A percentile compares a stretch with the other conserved stretches of the same genome.
Conservation (phyloP, 1,284 basidiomycete species). For the Sphaerobolus stellatus region DNA sequence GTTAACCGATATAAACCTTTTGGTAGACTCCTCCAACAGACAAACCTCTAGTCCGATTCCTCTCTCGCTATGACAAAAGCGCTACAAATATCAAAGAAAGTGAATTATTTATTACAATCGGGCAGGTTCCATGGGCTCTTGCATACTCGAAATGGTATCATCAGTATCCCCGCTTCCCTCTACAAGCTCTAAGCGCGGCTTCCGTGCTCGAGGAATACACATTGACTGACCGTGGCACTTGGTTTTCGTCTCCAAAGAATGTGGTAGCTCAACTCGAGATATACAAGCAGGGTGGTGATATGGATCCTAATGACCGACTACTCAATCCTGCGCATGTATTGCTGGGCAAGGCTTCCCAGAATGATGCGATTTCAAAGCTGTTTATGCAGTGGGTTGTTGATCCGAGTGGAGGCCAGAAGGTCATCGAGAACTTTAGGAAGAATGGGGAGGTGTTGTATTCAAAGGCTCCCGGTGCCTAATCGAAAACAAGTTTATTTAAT, state of each 20-base stretch:
- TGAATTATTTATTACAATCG: conserved; percentile 44
- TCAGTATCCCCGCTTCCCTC: conserved; percentile 48
- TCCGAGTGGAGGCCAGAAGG: conserved; percentile 38
- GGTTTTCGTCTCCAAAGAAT: conserved; percentile 37
- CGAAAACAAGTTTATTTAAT: too few relatives aligned
- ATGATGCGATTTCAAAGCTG: conserved; percentile 26
- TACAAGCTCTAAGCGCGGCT: conserved; percentile 45
- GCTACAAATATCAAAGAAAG: conserved; percentile 58
- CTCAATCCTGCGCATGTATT: conserved; percentile 47
- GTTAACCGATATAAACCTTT: conserved; percentile 7
- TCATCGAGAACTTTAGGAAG: conserved; percentile 38
- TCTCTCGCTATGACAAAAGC: conserved; percentile 53
- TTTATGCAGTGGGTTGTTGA: conserved; percentile 45
- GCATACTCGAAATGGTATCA: conserved; percentile 55
- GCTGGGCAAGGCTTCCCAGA: conserved; percentile 26
- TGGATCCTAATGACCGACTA: conserved; percentile 30
- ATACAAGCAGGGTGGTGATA: conserved; percentile 37
- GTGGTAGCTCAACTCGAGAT: conserved; percentile 34
- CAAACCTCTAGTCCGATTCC: conserved; percentile 43
- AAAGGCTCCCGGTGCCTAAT: too few relatives aligned
- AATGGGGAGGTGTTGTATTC: conserved; percentile 23
- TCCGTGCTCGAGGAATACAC: conserved; percentile 48
- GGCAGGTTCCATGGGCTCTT: conserved; percentile 53
- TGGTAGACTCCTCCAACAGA: conserved; percentile 21
- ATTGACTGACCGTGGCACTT: conserved; percentile 42